Evolutionary conservation across 1,139 yeast species (phyloP), one percentile per base, ranked within the genome.

Genomic region (Yamadazyma sp.): DNA sequence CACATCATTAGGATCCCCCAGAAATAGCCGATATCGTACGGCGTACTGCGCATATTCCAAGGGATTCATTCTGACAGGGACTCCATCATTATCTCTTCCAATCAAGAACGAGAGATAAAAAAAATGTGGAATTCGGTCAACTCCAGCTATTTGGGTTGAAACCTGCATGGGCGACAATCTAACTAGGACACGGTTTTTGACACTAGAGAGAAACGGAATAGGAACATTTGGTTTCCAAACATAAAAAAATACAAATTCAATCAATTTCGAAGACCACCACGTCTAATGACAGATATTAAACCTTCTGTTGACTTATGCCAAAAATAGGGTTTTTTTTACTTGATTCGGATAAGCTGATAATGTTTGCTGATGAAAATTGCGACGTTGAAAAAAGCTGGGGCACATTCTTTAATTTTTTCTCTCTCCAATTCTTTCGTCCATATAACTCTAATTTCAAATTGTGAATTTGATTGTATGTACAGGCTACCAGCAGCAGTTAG

Each of bases 341-440:
- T 11, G 16, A 26, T 26, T 26, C 4, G 29, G 29, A 20, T 9
- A 20, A 6, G 9, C 23, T 7, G 23, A 20, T n/a, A n/a, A n/a
- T n/a, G 9, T 20, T 20, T 20, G 23, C 26, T 24, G 26, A 24
- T 24, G 9, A 6, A 11, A 11, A n/a, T 26, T 24, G 27, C 27
- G 27, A 24, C 27, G 27, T 24, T 20, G 22, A n/a, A 24, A 24
- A 24, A 24, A 24, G 34, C 38, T 34, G 43, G 40, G 40, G 43
- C 28, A 27, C 17, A 9, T 17, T 22, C 12, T 10, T 8, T 9
- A 24, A n/a, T 9, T 10, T 24, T 24, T 20, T 20, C 22, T 20
- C 8, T 20, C 22, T 20, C 22, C 8, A 20, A 20, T 20, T 20
- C 8, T 8, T 20, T 20, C 22, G n/a, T 24, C 11, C n/a, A 6